Evolutionary conservation across 2,329 filamentous ascomycete species (phyloP), one percentile per base, ranked within the genome.

Genomic region (Zymoseptoria tritici): DNA sequence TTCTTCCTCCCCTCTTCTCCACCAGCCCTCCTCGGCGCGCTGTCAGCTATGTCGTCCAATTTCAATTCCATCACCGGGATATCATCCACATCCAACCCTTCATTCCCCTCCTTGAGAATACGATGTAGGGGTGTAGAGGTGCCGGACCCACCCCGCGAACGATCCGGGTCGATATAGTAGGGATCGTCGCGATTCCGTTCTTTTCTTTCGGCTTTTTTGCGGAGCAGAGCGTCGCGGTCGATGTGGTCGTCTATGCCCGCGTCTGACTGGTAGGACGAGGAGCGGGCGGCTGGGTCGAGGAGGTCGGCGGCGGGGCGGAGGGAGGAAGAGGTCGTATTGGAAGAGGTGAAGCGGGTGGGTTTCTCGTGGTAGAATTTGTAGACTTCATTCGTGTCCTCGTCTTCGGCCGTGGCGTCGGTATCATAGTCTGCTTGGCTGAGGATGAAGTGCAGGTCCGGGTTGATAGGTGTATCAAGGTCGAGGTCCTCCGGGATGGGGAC

Each of bases 51-150:
- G 24, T 64, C 67, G 46, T 87, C 86, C 7, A 97, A 81, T 62
- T 95, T 87, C 53, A 99, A 81, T 71, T 96, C 86, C 85, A 99
- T 94, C 68, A 99, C 93, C 2, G 94, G 94, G 68, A 99, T 99
- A 1, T 90, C 85, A 74, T 99, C 94, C 51, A 99, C 87, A 71
- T 99, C 93, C 8, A 97, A 78, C 52, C 89, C 88, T 2, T 87
- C 85, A 60, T 81, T 74, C 4, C 36, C 36, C 16, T 16, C 36
- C 19, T 75, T 73, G 9, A 81, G 85, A 60, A 94, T 90, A 64
- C 85, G 89, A 69, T 93, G 89, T 55, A 94, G 86, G 0, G 90
- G 90, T 0, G 89, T 93, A 0, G 88, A 87, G 5, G 83, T 82
- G 36, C 85, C 84, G 3, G 84, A 85, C 13, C 62, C 63, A 46